Percentiles rank a stretch among this genome's conserved stretches.
These are phyloP conservation scores for Sporisorium exsertum DNA, from an alignment of 1,284 basidiomycete genomes.

Conservation along the genomic window DNA sequence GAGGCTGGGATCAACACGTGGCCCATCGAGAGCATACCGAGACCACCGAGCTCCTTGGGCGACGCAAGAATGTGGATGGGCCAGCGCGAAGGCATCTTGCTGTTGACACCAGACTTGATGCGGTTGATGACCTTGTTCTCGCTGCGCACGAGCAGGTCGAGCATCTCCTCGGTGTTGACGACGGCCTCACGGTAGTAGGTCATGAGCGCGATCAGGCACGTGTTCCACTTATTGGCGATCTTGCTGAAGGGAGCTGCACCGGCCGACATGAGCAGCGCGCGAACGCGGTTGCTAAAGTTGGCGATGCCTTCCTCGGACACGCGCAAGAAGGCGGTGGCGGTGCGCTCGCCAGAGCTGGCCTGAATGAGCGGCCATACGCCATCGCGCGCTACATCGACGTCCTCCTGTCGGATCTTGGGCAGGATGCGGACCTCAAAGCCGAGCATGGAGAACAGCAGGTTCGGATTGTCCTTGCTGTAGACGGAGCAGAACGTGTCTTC, in stretches of 20 bases:
- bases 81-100: slow-evolving; percentile 98
- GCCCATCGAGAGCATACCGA: slow-evolving; percentile 99
- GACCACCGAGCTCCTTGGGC: slow-evolving; percentile 77
- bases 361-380: slow-evolving; percentile 93
- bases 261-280: slow-evolving; percentile 98
- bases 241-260: slow-evolving; percentile 99
- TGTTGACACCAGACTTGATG: slow-evolving; percentile 98
- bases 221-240: slow-evolving; percentile 99
- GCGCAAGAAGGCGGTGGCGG: slow-evolving; percentile 95
- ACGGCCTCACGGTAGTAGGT: slow-evolving; percentile 99
- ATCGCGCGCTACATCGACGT: slow-evolving; percentile 96
- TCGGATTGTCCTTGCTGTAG: slow-evolving; percentile 97
- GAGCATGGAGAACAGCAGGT: slow-evolving; percentile 96
- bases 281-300: slow-evolving; percentile 73
- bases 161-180: slow-evolving; percentile 92
- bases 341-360: slow-evolving; percentile 97
- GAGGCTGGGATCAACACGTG: slow-evolving; percentile 98
- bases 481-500: slow-evolving; percentile 73
- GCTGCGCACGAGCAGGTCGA: slow-evolving; percentile 67
- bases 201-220: slow-evolving; percentile 77
- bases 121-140: slow-evolving; percentile 81
- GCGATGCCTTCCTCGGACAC: slow-evolving; percentile 92
- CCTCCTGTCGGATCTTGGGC: slow-evolving; percentile 92
- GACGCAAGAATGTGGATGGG: slow-evolving; percentile 79
- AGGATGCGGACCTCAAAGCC: slow-evolving; percentile 97